Evolutionary conservation across 2,329 filamentous ascomycete species (phyloP).

Genomic region (Fusarium euwallaceae): DNA sequence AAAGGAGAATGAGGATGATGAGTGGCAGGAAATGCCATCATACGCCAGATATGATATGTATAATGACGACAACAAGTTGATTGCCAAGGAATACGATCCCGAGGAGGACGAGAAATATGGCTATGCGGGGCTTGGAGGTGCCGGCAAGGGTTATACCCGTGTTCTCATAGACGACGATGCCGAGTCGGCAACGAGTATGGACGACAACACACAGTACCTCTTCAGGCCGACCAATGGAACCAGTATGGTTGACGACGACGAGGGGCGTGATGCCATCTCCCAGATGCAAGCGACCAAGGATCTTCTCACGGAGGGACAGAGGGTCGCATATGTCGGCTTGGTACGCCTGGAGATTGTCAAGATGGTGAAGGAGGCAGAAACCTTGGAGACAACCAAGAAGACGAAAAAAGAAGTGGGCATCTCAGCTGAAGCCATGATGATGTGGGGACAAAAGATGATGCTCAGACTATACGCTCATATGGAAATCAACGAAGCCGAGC

Average conservation of each 20-base stretch:
- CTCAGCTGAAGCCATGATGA: conserved; percentile 83
- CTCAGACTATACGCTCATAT: conserved; percentile 93
- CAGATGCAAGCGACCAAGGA: conserved; percentile 98
- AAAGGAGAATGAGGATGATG: conserved; percentile 70
- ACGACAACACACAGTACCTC: conserved; percentile 95
- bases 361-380: conserved; percentile 79
- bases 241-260: conserved; percentile 77
- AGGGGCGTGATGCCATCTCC: conserved; percentile 84
- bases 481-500: conserved; percentile 92
- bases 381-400: conserved; percentile 71
- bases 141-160: conserved; percentile 93
- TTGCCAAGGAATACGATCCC: conserved; percentile 84
- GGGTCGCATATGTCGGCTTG: conserved; percentile 94
- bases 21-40: conserved; percentile 95
- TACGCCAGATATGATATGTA: conserved; percentile 95
- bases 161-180: conserved; percentile 97
- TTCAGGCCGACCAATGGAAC: conserved; percentile 81
- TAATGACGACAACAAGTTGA: conserved; percentile 89
- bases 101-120: conserved; percentile 76
- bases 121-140: conserved; percentile 85
- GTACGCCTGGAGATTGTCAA: conserved; percentile 83
- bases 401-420: conserved; percentile 79
- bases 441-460: conserved; percentile 99
- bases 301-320: conserved; percentile 92
- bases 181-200: conserved; percentile 93